These are phyloP conservation scores for Fusarium annulatum DNA, from an alignment of 2,329 filamentous ascomycete species.

Conservation along the genomic window DNA sequence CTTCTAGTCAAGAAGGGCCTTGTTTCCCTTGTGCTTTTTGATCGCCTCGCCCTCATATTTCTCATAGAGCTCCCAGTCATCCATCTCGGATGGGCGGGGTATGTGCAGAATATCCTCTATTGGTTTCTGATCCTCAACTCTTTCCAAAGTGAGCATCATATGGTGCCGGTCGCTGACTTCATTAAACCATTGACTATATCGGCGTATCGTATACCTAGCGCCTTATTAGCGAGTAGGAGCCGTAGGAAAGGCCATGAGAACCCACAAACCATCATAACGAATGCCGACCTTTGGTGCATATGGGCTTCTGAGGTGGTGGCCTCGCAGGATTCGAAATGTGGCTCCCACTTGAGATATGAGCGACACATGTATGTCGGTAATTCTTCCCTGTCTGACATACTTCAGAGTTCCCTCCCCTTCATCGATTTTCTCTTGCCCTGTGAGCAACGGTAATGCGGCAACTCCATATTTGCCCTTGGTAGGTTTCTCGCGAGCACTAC, in stretches of 20 bases:
- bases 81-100: slow-evolving; percentile 65
- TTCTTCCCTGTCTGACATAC: slow-evolving; percentile 59
- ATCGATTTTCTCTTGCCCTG: slow-evolving; percentile 60
- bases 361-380: slow-evolving; percentile 59
- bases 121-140: slow-evolving; percentile 54
- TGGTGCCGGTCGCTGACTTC: slow-evolving; percentile 51
- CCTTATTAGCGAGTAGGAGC: slow-evolving; percentile 1
- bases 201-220: slow-evolving; percentile 60
- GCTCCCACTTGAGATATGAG: slow-evolving; percentile 62
- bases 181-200: slow-evolving; percentile 55
- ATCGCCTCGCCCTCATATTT: slow-evolving; percentile 58
- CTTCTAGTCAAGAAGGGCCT: slow-evolving; percentile 56
- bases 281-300: slow-evolving; percentile 64
- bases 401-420: slow-evolving; percentile 47
- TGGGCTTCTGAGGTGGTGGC: slow-evolving; percentile 61
- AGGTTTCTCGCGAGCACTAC: slow-evolving; percentile 55
- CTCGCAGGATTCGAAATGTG: slow-evolving; percentile 64
- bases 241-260: neutral
- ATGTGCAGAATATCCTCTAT: slow-evolving; percentile 57
- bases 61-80: slow-evolving; percentile 66
- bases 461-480: slow-evolving; percentile 60
- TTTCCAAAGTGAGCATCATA: slow-evolving; percentile 60
- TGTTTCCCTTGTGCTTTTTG: slow-evolving; percentile 52
- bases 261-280: slow-evolving; percentile 69
- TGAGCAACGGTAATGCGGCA: slow-evolving; percentile 62